Percentiles rank a stretch among this genome's conserved stretches.
Conservation (phyloP, 2,329 filamentous ascomycete genomes). For the Colletotrichum higginsianum region DNA sequence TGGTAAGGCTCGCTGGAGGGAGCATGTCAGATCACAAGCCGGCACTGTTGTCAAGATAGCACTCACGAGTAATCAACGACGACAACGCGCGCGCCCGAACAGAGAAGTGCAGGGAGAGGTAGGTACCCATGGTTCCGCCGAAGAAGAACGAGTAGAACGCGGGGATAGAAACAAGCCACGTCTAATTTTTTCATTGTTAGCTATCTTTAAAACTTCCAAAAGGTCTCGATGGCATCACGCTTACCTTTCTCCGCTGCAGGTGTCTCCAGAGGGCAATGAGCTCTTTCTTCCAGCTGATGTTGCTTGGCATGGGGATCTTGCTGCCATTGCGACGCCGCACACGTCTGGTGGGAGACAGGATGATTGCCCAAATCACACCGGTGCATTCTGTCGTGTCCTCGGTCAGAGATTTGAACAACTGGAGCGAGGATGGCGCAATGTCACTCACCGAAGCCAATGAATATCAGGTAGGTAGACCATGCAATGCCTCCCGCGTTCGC, state of each 20-base stretch:
- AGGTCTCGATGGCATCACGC: background rate
- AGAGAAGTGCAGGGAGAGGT: slow-evolving; percentile 46
- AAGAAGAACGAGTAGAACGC: slow-evolving; percentile 56
- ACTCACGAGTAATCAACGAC: slow-evolving; percentile 43
- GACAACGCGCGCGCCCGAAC: slow-evolving; percentile 47
- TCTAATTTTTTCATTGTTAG: slow-evolving; percentile 30
- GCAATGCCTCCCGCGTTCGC: slow-evolving; percentile 47
- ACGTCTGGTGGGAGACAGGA: slow-evolving; percentile 49
- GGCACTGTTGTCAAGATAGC: background rate
- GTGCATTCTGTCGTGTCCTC: slow-evolving; percentile 44
- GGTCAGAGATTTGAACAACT: background rate
- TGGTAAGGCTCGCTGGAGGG: slow-evolving; percentile 14
- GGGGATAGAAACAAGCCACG: slow-evolving; percentile 47
- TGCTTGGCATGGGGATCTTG: slow-evolving; percentile 44
- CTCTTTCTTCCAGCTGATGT: slow-evolving; percentile 45
- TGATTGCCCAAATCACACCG: slow-evolving; percentile 46
- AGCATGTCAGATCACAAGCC: background rate
- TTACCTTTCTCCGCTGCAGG: slow-evolving; percentile 43
- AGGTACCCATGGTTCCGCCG: slow-evolving; percentile 50
- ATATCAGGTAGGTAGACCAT: slow-evolving; percentile 49
- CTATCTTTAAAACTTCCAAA: too few relatives aligned
- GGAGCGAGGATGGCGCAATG: background rate
- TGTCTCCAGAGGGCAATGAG: slow-evolving; percentile 46
- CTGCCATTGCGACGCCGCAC: slow-evolving; percentile 49
- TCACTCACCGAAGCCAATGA: slow-evolving; percentile 46